phyloP scores from a whole-genome alignment of 1,284 basidiomycete genomes.

The Ceratorhiza oryzae-sativae region DNA sequence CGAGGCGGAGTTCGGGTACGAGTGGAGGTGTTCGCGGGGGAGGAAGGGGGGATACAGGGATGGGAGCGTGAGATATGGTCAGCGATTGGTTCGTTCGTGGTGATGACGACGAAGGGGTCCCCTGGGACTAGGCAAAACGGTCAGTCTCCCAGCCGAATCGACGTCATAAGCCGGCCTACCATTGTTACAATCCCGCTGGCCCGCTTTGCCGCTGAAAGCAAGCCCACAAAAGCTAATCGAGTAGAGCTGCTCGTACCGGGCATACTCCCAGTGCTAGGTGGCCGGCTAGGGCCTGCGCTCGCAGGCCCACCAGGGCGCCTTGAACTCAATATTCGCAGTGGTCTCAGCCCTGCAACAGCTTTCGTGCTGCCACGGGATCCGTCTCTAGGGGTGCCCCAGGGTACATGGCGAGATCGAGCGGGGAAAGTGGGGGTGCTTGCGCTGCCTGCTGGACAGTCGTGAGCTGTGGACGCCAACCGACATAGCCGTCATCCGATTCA shows the following conservation, averaged over 20 bases:
- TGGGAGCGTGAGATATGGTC: conserved; percentile 3
- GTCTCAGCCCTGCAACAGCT: conserved; percentile 27
- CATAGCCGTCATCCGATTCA: conserved; percentile 1
- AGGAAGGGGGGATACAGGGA: conserved; percentile 31
- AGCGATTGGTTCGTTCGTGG: background rate
- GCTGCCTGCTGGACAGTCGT: background rate
- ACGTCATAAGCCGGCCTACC: background rate
- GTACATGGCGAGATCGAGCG: conserved; percentile 34
- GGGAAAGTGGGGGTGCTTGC: conserved; percentile 29
- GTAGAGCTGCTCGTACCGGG: background rate
- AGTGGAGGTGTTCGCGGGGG: conserved; percentile 28
- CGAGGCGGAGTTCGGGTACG: background rate
- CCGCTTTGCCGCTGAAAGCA: conserved; percentile 22
- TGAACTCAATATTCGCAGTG: conserved; percentile 27
- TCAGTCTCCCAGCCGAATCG: background rate
- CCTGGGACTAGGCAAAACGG: background rate
- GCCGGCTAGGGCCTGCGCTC: conserved; percentile 28
- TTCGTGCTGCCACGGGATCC: conserved; percentile 6
- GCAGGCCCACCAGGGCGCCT: conserved; percentile 25
- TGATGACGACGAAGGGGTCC: background rate
- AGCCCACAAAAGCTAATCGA: background rate
- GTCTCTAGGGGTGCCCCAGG: background rate
- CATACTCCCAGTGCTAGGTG: background rate
- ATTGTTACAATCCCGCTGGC: background rate
- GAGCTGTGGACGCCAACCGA: conserved; percentile 19